A percentile compares a stretch with the other conserved stretches of the same genome.
phyloP scores from a whole-genome alignment of 306 rosid species.

The Quercus berberidifolia region DNA sequence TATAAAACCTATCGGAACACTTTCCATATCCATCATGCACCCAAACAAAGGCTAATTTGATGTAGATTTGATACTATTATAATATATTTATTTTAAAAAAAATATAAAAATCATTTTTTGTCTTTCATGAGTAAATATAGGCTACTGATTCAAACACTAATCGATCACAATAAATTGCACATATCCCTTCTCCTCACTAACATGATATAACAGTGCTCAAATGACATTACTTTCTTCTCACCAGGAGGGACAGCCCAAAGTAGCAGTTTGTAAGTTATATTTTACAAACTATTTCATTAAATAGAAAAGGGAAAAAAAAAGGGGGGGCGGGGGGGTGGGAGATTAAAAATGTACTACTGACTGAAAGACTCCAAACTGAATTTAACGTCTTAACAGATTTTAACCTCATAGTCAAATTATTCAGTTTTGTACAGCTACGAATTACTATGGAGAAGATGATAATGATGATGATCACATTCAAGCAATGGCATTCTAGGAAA shows the following conservation, averaged over 20 bases:
- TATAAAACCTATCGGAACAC: slow-evolving; percentile 1
- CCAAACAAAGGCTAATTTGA: background rate
- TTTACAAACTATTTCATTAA: background rate
- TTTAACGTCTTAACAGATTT: background rate
- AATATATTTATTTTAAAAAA: background rate
- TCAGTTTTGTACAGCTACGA: background rate
- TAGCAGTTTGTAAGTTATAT: background rate
- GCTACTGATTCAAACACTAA: background rate
- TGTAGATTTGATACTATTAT: background rate
- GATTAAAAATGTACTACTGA: background rate
- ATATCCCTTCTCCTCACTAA: background rate
- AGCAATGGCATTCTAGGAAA: background rate
- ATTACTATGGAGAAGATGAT: background rate
- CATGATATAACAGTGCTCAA: background rate
- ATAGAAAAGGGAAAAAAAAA: too few species aligned
- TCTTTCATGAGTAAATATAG: background rate
- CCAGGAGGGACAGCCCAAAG: background rate
- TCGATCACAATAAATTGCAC: background rate
- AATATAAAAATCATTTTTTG: background rate
- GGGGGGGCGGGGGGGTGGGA: background rate
- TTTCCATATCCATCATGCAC: background rate
- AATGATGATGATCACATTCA: background rate
- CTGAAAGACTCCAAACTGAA: background rate
- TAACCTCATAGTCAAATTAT: background rate
- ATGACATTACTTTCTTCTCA: background rate